Evolutionary conservation across 148 eudicot genomes (phyloP).

Genomic region (Vaccinium vitisidaea): DNA sequence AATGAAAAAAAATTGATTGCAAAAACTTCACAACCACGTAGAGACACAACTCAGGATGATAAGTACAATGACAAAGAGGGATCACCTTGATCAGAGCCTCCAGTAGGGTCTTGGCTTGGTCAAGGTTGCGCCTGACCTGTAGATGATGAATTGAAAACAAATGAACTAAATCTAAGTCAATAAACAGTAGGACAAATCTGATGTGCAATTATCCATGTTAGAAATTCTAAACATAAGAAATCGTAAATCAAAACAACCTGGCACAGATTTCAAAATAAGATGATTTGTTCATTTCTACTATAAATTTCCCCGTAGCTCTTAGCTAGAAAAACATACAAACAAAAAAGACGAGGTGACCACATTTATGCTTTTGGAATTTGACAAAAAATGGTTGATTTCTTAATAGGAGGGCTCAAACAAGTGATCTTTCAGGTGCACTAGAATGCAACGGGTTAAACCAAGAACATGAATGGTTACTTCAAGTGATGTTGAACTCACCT

Average conservation of each 20-base stretch:
- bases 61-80: conserved; percentile 12
- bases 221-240: neutral
- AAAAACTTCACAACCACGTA: neutral
- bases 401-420: neutral
- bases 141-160: conserved; percentile 12
- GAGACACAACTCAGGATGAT: neutral
- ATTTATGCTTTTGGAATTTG: neutral
- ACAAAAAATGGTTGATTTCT: neutral
- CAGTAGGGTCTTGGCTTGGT: conserved; percentile 83
- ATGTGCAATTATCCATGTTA: conserved; percentile 3
- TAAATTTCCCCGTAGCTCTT: neutral
- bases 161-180: neutral
- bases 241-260: neutral
- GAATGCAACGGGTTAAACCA: neutral
- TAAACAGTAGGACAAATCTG: neutral
- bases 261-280: neutral
- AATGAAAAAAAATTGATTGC: neutral
- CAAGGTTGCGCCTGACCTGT: conserved; percentile 97
- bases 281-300: neutral
- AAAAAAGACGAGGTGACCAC: neutral
- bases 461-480: neutral
- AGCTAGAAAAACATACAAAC: neutral
- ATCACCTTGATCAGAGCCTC: conserved; percentile 82
- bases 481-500: conserved; percentile 39
- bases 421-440: neutral